Base-by-base conservation (phyloP, 768 basidiomycete genomes). In the Asterophora lycoperdoides region DNA sequence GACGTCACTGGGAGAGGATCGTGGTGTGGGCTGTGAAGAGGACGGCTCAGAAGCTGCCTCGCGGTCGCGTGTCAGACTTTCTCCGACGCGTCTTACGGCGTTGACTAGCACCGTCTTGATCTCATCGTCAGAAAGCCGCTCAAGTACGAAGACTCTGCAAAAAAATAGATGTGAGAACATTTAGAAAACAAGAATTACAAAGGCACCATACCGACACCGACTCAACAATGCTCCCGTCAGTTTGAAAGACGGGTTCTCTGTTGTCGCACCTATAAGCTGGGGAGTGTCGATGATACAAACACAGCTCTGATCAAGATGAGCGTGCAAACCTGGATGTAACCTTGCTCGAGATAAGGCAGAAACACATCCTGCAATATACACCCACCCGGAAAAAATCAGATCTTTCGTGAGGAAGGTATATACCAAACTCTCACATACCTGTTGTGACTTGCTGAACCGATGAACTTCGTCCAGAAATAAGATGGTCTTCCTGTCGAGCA, bases 161-260 rank as follows among this genome's bases (percentile, higher is more conserved):
- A 50, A n/a, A 64, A 28, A 23, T 38, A 17, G 37, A 17, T 5
- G 7, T 26, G 9, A 26, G 28, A 8, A 36, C 20, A 3, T 23
- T 26, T 10, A 60, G 55, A 44, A 23, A 51, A 36, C 54, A 8
- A 58, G 59, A 36, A 18, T 41, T 13, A 53, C 49, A 14, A 8
- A 48, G 13, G 43, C 38, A 6, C 67, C 78, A 59, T 54, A 85
- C 87, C 87, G 77, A 65, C 88, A 90, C 37, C 88, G 80, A 60
- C 84, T 84, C 26, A 90, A 67, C 23, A 90, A 70, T 9, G 88
- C 83, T 28, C 80, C 74, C 14, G 82, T 87, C 28, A 90, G 64
- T 56, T 86, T 88, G 70, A 93, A 93, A 0, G 87, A 89, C 1
- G 90, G 90, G 53, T 93, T 93, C 64, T 93, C 91, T 1, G 90